Percentiles rank a stretch among this genome's conserved stretches.
These are phyloP conservation scores for Epithele typhae DNA, from an alignment of 768 basidiomycete genomes.

Conservation along the genomic window DNA sequence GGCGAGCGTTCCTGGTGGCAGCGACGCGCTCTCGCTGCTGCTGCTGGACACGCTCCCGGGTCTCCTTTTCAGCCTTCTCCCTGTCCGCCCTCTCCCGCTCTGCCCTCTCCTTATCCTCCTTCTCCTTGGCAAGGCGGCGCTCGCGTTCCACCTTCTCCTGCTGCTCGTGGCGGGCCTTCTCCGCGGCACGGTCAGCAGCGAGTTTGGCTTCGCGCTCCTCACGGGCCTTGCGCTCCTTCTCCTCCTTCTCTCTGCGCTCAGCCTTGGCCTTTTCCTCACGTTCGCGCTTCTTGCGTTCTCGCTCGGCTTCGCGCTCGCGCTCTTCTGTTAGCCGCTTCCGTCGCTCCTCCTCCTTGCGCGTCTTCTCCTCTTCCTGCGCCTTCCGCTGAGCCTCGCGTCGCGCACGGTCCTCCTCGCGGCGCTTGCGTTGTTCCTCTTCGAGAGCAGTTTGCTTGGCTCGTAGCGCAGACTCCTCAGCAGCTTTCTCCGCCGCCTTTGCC, in stretches of 20 bases:
- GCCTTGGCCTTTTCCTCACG: conserved; percentile 58
- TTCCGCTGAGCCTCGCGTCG: conserved; percentile 73
- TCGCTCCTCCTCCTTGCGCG: conserved; percentile 79
- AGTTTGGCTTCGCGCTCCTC: conserved; percentile 62
- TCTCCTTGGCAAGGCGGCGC: conserved; percentile 60
- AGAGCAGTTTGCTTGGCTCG: conserved; percentile 60
- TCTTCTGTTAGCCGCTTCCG: conserved; percentile 75
- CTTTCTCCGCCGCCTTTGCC: conserved; percentile 76
- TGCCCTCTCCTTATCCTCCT: conserved; percentile 31
- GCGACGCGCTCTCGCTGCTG: conserved; percentile 51
- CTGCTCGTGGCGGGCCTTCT: conserved; percentile 36
- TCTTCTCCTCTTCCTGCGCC: conserved; percentile 78
- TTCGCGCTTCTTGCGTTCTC: conserved; percentile 69
- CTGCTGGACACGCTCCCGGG: conserved; percentile 26
- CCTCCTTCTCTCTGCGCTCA: conserved; percentile 53
- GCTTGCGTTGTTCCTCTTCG: conserved; percentile 79
- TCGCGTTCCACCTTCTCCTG: conserved; percentile 65
- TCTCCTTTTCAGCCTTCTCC: conserved; percentile 29
- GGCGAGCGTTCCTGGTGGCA: conserved; percentile 40
- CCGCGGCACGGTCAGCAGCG: conserved; percentile 43
- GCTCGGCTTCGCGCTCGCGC: conserved; percentile 73
- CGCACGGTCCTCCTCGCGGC: conserved; percentile 82
- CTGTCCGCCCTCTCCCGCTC: conserved; percentile 27
- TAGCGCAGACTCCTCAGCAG: conserved; percentile 75
- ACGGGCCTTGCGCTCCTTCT: conserved; percentile 57